Conservation (phyloP, 2,329 filamentous ascomycete genomes). For the Berkeleyomyces basicola region DNA sequence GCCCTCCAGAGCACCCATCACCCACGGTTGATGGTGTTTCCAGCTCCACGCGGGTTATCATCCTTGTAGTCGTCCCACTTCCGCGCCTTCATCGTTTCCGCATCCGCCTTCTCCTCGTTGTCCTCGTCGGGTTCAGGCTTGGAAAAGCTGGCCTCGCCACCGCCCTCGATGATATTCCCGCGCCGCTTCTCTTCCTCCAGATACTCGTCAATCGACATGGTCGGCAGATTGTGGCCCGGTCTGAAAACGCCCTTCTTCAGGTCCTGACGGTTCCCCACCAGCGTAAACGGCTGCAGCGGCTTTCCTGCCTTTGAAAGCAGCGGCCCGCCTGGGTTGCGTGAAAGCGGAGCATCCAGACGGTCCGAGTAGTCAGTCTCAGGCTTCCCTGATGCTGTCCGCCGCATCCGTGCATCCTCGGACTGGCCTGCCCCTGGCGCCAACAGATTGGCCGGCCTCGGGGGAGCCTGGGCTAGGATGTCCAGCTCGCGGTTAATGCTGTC, state of each 20-base stretch:
- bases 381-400: conserved; percentile 18
- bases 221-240: conserved; percentile 81
- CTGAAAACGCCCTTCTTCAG: conserved; percentile 70
- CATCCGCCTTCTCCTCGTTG: conserved; percentile 70
- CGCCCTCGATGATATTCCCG: conserved; percentile 82
- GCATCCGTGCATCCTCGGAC: conserved; percentile 26
- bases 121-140: conserved; percentile 72
- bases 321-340: conserved; percentile 44
- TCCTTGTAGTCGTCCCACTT: conserved; percentile 93
- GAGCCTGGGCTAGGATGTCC: conserved; percentile 63
- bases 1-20: conserved; percentile 16
- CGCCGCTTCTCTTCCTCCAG: conserved; percentile 73
- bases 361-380: conserved; percentile 46
- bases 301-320: conserved; percentile 65
- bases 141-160: conserved; percentile 56
- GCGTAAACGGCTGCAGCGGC: conserved; percentile 78
- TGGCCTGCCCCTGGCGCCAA: conserved; percentile 28
- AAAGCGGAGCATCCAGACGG: conserved; percentile 51
- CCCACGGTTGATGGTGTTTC: conserved; percentile 71
- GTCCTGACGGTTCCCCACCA: conserved; percentile 61
- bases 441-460: conserved; percentile 29
- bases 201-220: conserved; percentile 97
- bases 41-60: conserved; percentile 67
- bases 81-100: conserved; percentile 81
- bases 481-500: conserved; percentile 75